Evolutionary conservation across 148 eudicot genomes (phyloP).

Genomic region (Fagopyrum tataricum): DNA sequence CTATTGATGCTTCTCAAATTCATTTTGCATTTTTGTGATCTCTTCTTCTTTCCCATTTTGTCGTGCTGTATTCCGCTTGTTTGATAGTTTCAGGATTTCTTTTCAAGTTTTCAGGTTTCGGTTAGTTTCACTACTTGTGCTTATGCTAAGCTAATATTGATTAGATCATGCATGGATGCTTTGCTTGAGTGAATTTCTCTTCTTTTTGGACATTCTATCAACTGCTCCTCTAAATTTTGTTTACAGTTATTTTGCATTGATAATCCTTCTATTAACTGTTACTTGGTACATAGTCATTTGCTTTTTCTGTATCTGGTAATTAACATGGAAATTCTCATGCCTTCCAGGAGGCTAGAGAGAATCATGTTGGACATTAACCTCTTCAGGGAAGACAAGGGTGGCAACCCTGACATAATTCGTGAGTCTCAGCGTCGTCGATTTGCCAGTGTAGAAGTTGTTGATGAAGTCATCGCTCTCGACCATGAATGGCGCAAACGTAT

Average conservation of each 20-base stretch:
- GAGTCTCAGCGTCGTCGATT: slow-evolving; percentile 80
- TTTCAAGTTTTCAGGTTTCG: too few species aligned
- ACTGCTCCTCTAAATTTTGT: too few species aligned
- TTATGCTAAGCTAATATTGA: too few species aligned
- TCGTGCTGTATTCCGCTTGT: too few species aligned
- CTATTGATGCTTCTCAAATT: too few species aligned
- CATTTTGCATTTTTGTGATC: too few species aligned
- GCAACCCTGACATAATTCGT: slow-evolving; percentile 66
- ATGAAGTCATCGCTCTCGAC: slow-evolving; percentile 62
- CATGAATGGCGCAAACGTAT: slow-evolving; percentile 65
- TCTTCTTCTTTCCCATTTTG: too few species aligned
- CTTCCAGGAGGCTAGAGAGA: background rate
- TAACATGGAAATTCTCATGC: background rate
- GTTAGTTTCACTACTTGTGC: too few species aligned
- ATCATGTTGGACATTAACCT: slow-evolving; percentile 82
- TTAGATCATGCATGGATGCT: too few species aligned
- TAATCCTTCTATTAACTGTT: background rate
- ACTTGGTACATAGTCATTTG: background rate
- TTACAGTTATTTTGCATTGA: background rate
- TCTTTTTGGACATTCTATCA: too few species aligned
- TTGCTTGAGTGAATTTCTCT: too few species aligned
- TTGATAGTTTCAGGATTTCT: too few species aligned
- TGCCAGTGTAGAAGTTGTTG: slow-evolving; percentile 58
- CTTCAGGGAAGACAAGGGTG: slow-evolving; percentile 71
- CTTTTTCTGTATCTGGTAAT: background rate